Evolutionary conservation across 306 rosid species (phyloP).

Genomic region (Vachellia pachyceras): DNA sequence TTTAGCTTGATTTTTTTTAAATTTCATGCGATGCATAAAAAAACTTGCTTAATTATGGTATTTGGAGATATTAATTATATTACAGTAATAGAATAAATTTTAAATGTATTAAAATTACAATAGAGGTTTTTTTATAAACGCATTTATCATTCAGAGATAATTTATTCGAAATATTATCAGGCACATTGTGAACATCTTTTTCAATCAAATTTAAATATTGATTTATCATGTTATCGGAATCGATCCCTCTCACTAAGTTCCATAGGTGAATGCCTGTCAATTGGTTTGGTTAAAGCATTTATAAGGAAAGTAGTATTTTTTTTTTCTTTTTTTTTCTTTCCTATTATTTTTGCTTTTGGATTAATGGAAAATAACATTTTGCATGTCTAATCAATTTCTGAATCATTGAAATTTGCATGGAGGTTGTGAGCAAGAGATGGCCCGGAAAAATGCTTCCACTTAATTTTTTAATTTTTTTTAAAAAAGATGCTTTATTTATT

Average conservation of each 20-base stretch:
- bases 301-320: too few species aligned
- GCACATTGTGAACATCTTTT: too few species aligned
- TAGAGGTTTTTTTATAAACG: too few species aligned
- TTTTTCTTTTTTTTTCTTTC: not conserved
- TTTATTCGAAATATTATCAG: too few species aligned
- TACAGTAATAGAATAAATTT: not conserved
- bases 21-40: not conserved
- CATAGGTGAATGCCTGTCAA: too few species aligned
- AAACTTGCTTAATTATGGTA: not conserved
- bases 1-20: too few species aligned
- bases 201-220: too few species aligned
- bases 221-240: too few species aligned
- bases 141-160: too few species aligned
- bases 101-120: not conserved
- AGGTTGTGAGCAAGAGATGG: constrained; percentile 36
- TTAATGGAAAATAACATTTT: constrained; percentile 46
- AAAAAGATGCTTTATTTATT: constrained; percentile 2
- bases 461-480: not conserved
- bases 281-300: not conserved
- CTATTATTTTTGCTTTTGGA: not conserved
- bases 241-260: too few species aligned
- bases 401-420: constrained; percentile 48
- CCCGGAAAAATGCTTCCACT: constrained; percentile 33
- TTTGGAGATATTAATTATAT: not conserved
- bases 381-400: constrained; percentile 42